Base-by-base conservation (phyloP, 2,329 filamentous ascomycete species). In the Penicillium sp. region DNA sequence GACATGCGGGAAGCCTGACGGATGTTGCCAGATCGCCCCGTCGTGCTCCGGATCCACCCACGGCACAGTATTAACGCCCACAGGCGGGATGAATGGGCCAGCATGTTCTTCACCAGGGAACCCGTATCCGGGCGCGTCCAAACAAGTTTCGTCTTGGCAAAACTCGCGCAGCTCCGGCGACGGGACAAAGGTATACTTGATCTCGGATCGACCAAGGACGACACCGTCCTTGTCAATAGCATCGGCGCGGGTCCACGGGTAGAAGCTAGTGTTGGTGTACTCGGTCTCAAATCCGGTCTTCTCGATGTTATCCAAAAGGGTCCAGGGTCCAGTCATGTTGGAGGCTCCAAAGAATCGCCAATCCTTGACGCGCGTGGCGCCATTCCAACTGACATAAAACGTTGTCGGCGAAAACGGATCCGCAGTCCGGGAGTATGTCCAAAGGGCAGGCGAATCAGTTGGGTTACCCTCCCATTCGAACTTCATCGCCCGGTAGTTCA, bases 401-500 rank as follows among this genome's bases (percentile, higher is more conserved):
- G 61, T 73, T 3, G 67, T 71, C 7, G 68, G 56, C 0, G 71
- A 67, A 33, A 63, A 59, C 0, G 63, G 55, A 14, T 70, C 63
- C 8, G 63, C 63, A 2, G 67, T 62, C 24, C 63, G 65, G 8
- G 76, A 70, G 50, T 76, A 78, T 0, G 71, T 65, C 71, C 74
- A 77, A 39, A 78, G 62, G 0, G 74, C 75, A 3, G 76, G 76
- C n/a, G 70, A 71, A 46, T 76, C 75, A 26, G 70, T 73, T 4
- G 76, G 76, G 24, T 69, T 67, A 2, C 71, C 74, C 3, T 76
- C 71, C 76, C 76, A 78, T 39, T 74, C 65, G 61, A 75, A 77
- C 54, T 78, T 78, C 61, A 72, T 67, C 1, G 73, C 74, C 0
- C 76, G 75, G 56, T 77, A 78, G 61, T 75, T 77, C 76, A 76